phyloP scores from a whole-genome alignment of 2,329 filamentous ascomycete genomes.

The Dactylellina haptotyla region DNA sequence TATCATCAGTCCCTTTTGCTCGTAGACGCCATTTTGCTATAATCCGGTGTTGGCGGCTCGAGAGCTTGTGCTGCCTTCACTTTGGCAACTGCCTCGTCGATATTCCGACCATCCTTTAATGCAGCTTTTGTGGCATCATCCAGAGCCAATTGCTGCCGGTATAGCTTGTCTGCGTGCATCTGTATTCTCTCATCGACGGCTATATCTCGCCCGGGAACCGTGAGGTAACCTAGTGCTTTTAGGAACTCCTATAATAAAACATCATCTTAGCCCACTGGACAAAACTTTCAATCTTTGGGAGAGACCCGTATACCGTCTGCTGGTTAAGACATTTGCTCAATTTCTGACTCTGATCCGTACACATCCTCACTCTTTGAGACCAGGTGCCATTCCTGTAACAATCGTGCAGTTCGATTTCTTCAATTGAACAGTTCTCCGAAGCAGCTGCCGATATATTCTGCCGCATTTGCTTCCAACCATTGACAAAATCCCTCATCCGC shows the following conservation, averaged over 20 bases:
- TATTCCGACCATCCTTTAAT: slow-evolving; percentile 68
- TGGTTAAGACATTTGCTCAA: slow-evolving; percentile 90
- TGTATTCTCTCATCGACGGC: slow-evolving; percentile 87
- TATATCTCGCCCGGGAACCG: slow-evolving; percentile 71
- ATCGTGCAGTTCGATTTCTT: slow-evolving; percentile 82
- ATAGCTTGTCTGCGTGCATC: slow-evolving; percentile 92
- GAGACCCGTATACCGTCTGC: slow-evolving; percentile 76
- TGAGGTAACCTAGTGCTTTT: slow-evolving; percentile 87
- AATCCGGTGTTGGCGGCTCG: slow-evolving; percentile 6
- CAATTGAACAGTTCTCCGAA: slow-evolving; percentile 90
- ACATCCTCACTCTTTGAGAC: slow-evolving; percentile 79
- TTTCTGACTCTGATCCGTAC: slow-evolving; percentile 76
- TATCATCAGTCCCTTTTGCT: background rate
- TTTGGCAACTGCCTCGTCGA: slow-evolving; percentile 40
- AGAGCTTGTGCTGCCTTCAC: slow-evolving; percentile 27
- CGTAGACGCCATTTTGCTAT: background rate
- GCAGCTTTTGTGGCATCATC: slow-evolving; percentile 75
- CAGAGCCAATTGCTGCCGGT: slow-evolving; percentile 84
- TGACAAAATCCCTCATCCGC: slow-evolving; percentile 80
- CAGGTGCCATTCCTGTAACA: slow-evolving; percentile 81
- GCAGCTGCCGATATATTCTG: slow-evolving; percentile 80
- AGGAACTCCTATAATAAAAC: slow-evolving; percentile 75
- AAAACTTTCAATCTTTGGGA: background rate
- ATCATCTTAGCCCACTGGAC: background rate
- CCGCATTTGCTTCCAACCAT: slow-evolving; percentile 84